phyloP scores from a whole-genome alignment of 306 rosid species.

The Malus domestica region DNA sequence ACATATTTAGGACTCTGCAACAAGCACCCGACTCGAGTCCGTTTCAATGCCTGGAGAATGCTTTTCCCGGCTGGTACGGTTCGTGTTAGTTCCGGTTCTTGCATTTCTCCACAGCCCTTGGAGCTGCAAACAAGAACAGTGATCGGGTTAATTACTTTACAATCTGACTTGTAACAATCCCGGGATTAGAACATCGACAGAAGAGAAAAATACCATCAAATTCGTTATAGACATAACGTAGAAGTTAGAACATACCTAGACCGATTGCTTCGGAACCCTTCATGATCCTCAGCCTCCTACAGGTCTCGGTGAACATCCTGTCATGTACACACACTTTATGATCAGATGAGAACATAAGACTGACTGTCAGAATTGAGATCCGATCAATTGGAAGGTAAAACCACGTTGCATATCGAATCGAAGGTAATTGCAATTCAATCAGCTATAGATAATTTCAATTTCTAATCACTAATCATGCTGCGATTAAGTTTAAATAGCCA shows the following conservation, averaged over 20 bases:
- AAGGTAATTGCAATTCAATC: not conserved
- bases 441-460: not conserved
- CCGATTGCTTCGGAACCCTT: conserved; percentile 94
- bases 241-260: conserved; percentile 40
- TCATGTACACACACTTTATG: not conserved
- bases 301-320: conserved; percentile 84
- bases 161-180: not conserved
- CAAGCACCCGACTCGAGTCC: conserved; percentile 23
- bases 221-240: not conserved
- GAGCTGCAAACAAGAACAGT: conserved; percentile 55
- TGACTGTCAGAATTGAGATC: not conserved
- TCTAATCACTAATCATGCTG: not conserved
- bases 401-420: not conserved
- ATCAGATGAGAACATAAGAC: not conserved
- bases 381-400: not conserved
- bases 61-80: conserved; percentile 13
- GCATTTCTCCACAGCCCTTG: conserved; percentile 76
- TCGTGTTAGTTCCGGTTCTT: conserved; percentile 53
- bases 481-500: not conserved
- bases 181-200: not conserved
- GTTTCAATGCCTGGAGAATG: conserved; percentile 27
- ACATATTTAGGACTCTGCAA: conserved; percentile 32
- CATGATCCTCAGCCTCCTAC: conserved; percentile 83
- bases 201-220: not conserved
- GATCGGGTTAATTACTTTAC: not conserved